A percentile compares a stretch with the other conserved stretches of the same genome.
These are phyloP conservation scores for Aureoboletus auriporus DNA, from an alignment of 768 basidiomycete genomes.

Conservation along the genomic window DNA sequence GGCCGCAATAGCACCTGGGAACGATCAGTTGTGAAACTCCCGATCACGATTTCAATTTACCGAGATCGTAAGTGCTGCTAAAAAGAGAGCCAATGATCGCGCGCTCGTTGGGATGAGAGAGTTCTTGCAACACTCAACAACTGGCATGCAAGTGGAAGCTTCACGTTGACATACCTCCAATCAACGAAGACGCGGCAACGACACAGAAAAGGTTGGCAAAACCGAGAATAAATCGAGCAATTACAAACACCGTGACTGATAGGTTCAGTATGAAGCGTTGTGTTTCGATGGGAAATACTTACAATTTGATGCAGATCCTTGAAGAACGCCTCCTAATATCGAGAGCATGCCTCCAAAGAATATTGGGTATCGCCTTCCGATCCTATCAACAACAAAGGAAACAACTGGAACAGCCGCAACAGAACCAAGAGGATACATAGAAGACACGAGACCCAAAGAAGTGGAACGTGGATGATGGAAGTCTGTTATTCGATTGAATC, in stretches of 20 bases:
- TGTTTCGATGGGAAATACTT: not conserved
- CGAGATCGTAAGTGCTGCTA: not conserved
- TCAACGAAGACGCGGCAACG: conserved; percentile 3
- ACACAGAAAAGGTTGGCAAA: not conserved
- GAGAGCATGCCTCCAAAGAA: conserved; percentile 8
- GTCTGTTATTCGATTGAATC: conserved; percentile 29
- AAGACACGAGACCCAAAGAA: conserved; percentile 52
- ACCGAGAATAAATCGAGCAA: conserved; percentile 5
- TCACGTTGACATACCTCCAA: conserved; percentile 1
- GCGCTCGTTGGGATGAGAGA: conserved; percentile 17
- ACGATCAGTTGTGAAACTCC: not conserved
- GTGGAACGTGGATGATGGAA: conserved; percentile 49
- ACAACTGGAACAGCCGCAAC: conserved; percentile 47
- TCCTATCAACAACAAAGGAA: conserved; percentile 5
- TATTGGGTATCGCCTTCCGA: conserved; percentile 16
- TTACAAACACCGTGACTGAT: conserved; percentile 1
- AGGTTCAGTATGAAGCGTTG: not conserved
- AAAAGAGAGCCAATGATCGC: conserved; percentile 1
- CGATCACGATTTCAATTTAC: not conserved
- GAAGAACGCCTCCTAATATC: conserved; percentile 12
- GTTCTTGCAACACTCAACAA: not conserved
- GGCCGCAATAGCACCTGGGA: conserved; percentile 28
- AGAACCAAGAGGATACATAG: conserved; percentile 58
- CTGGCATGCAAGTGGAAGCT: not conserved
- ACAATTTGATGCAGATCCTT: conserved; percentile 14